phyloP scores from a whole-genome alignment of 495 filamentous ascomycete species.

The Penicillium flavigenum region DNA sequence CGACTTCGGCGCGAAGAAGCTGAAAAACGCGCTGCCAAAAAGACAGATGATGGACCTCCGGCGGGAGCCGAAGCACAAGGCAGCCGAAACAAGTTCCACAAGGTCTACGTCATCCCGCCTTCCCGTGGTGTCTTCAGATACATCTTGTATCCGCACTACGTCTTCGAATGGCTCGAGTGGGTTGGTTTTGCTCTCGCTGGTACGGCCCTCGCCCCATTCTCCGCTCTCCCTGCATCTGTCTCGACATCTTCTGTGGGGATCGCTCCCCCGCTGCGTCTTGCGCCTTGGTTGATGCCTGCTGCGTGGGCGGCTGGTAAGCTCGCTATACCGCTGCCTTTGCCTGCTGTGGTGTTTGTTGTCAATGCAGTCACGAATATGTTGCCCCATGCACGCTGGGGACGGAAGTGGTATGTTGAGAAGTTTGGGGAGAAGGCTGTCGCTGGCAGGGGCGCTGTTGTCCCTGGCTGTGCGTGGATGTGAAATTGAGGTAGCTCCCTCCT shows the following conservation, averaged over 20 bases:
- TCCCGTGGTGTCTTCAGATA: slow-evolving; percentile 75
- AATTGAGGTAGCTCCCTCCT: no score
- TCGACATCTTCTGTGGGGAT: slow-evolving; percentile 7
- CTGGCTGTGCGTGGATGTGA: slow-evolving; percentile 57
- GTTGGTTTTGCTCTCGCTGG: slow-evolving; percentile 76
- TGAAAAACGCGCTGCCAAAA: slow-evolving; percentile 42
- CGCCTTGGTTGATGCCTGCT: slow-evolving; percentile 56
- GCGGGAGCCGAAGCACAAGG: slow-evolving; percentile 27
- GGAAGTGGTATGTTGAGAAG: slow-evolving; percentile 81
- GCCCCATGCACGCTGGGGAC: slow-evolving; percentile 79
- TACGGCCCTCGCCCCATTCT: slow-evolving; percentile 29
- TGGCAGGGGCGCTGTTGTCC: slow-evolving; percentile 77
- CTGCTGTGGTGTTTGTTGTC: slow-evolving; percentile 75
- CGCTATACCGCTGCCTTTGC: slow-evolving; percentile 46
- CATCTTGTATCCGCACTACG: slow-evolving; percentile 89
- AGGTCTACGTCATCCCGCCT: slow-evolving; percentile 90
- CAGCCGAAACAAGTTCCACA: slow-evolving; percentile 49
- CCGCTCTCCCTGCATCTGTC: slow-evolving; percentile 6
- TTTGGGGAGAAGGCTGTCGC: slow-evolving; percentile 80
- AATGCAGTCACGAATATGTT: slow-evolving; percentile 91
- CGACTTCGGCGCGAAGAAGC: slow-evolving; percentile 57
- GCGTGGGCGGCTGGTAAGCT: slow-evolving; percentile 41
- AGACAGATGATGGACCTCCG: slow-evolving; percentile 36
- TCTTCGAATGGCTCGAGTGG: slow-evolving; percentile 97
- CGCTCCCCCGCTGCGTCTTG: slow-evolving; percentile 30